A percentile compares a stretch with the other conserved stretches of the same genome.
These are phyloP conservation scores for Penicillium palitans DNA, from an alignment of 2,329 filamentous ascomycete species.

Conservation along the genomic window DNA sequence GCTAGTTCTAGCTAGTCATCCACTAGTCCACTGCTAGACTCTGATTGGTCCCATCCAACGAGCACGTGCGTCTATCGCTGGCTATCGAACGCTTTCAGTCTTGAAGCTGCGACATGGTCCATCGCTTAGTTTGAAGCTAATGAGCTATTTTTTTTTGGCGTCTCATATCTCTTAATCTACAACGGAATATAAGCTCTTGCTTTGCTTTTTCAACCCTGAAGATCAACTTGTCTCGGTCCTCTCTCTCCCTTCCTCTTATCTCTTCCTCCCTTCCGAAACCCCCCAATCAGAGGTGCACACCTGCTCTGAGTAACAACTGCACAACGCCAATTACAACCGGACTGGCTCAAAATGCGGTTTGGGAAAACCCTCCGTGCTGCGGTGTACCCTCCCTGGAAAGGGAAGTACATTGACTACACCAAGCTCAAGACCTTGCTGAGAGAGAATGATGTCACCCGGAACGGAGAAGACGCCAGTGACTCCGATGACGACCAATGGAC, in stretches of 20 bases:
- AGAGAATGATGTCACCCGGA: conserved; percentile 62
- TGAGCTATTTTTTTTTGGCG: not conserved
- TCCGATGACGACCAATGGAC: conserved; percentile 73
- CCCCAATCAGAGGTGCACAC: conserved; percentile 7
- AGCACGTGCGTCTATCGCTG: conserved; percentile 16
- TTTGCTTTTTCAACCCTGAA: not conserved
- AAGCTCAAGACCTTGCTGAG: conserved; percentile 88
- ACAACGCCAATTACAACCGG: conserved; percentile 14
- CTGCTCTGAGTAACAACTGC: conserved; percentile 14
- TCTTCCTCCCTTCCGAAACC: not conserved
- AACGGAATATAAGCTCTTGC: not conserved
- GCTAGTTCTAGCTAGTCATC: not conserved
- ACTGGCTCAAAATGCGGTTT: conserved; percentile 73
- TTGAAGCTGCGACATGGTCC: not conserved
- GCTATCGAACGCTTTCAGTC: conserved; percentile 9
- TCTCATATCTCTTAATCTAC: not conserved
- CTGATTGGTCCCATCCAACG: not conserved
- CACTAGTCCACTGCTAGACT: too few species aligned
- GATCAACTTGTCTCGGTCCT: not conserved
- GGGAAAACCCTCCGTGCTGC: conserved; percentile 81
- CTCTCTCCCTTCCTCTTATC: not conserved
- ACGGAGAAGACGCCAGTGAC: conserved; percentile 42
- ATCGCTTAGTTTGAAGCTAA: conserved; percentile 1
- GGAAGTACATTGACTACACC: conserved; percentile 91
- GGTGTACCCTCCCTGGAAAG: conserved; percentile 84